phyloP scores from a whole-genome alignment of 768 basidiomycete species.

The Mrakia blollopis region DNA sequence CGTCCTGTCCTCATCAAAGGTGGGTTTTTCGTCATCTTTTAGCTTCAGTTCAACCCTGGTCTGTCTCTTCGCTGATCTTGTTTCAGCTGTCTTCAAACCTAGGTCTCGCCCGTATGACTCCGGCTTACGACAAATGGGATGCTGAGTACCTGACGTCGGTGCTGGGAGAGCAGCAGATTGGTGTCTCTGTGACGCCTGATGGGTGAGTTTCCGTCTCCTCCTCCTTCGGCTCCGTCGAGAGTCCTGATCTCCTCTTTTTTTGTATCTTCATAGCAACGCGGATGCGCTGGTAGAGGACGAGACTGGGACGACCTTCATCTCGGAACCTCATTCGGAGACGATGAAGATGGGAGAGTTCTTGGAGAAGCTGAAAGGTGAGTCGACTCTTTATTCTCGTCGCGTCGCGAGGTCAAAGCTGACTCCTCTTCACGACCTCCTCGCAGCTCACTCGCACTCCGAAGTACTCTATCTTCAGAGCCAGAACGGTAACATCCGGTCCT shows the following conservation, averaged over 20 bases:
- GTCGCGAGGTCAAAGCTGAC: not conserved
- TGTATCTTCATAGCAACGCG: conserved; percentile 28
- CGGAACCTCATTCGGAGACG: conserved; percentile 63
- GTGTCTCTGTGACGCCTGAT: conserved; percentile 76
- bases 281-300: conserved; percentile 54
- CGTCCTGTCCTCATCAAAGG: conserved; percentile 69
- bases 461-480: conserved; percentile 81
- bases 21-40: conserved; percentile 33
- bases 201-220: conserved; percentile 54
- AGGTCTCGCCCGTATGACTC: conserved; percentile 35
- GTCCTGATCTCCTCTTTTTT: not conserved
- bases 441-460: conserved; percentile 35
- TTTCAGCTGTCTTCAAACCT: not conserved
- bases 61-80: not conserved
- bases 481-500: conserved; percentile 73
- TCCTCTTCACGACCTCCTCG: conserved; percentile 19
- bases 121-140: conserved; percentile 57
- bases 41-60: not conserved
- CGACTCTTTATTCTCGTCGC: not conserved
- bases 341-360: conserved; percentile 64
- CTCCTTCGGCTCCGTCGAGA: not conserved
- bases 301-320: conserved; percentile 62
- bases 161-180: conserved; percentile 57
- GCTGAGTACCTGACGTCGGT: conserved; percentile 57
- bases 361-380: conserved; percentile 43